These are phyloP conservation scores for Meyerozyma guilliermondii DNA, from an alignment of 1,139 yeast genomes.

Conservation along the genomic window DNA sequence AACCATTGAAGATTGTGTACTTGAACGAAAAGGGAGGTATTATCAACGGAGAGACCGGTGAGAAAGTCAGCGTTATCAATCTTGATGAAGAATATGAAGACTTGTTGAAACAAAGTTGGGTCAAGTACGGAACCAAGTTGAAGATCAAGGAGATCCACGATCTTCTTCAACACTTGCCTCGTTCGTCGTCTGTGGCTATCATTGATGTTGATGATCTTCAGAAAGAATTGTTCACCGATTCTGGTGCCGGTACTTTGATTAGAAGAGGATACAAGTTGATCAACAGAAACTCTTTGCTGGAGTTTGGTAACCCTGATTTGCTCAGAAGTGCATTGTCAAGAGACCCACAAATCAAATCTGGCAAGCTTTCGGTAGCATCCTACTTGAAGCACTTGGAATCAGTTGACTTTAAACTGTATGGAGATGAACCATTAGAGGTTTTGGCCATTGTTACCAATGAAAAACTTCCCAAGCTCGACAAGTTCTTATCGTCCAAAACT, in stretches of 20 bases:
- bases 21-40: slow-evolving; percentile 97
- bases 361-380: slow-evolving; percentile 72
- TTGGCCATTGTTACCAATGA: slow-evolving; percentile 70
- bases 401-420: slow-evolving; percentile 68
- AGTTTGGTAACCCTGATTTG: slow-evolving; percentile 72
- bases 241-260: slow-evolving; percentile 98
- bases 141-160: slow-evolving; percentile 96
- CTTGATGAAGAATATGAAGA: slow-evolving; percentile 94
- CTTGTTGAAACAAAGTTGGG: slow-evolving; percentile 93
- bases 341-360: slow-evolving; percentile 70
- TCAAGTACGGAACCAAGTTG: slow-evolving; percentile 94
- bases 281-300: slow-evolving; percentile 61
- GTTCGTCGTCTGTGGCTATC: slow-evolving; percentile 96
- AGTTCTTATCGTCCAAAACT: slow-evolving; percentile 78
- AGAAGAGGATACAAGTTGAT: slow-evolving; percentile 93
- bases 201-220: slow-evolving; percentile 92
- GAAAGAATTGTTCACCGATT: slow-evolving; percentile 94
- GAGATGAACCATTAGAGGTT: slow-evolving; percentile 95
- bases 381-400: slow-evolving; percentile 71
- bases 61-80: slow-evolving; percentile 83
- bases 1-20: slow-evolving; percentile 94
- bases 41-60: slow-evolving; percentile 86
- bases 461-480: slow-evolving; percentile 71
- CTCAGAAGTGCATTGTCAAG: slow-evolving; percentile 72
- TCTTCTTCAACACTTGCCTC: slow-evolving; percentile 85